phyloP scores from a whole-genome alignment of 1,284 basidiomycete species.

The Psilocybe mexicana region DNA sequence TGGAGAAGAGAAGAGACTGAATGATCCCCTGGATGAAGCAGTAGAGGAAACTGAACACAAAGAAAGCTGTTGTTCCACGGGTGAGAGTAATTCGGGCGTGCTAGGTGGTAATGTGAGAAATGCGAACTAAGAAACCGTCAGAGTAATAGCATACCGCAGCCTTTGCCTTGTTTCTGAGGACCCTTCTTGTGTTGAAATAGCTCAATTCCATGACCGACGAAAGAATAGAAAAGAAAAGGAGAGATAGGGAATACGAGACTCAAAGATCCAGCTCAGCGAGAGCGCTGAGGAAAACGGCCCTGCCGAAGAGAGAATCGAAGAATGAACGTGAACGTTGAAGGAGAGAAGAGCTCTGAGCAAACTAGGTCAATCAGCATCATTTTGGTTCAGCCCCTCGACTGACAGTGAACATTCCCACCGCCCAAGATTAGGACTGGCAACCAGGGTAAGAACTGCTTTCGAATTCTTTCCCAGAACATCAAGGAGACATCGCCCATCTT shows the following conservation, averaged over 20 bases:
- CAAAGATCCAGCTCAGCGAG: conserved; percentile 17
- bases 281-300: conserved; percentile 17
- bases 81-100: conserved; percentile 38
- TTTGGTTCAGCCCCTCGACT: not conserved
- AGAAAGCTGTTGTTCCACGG: conserved; percentile 46
- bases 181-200: conserved; percentile 13
- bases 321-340: conserved; percentile 4
- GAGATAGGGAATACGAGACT: conserved; percentile 3
- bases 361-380: not conserved
- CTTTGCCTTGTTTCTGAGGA: conserved; percentile 16
- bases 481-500: not conserved
- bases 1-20: conserved; percentile 48
- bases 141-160: conserved; percentile 15
- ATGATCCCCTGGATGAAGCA: conserved; percentile 47
- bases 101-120: conserved; percentile 19
- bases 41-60: conserved; percentile 44
- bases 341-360: conserved; percentile 2
- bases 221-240: not conserved
- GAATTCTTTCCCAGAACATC: not conserved
- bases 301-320: conserved; percentile 15
- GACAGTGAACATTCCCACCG: not conserved
- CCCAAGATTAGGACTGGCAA: not conserved
- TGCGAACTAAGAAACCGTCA: not conserved
- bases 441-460: conserved; percentile 2
- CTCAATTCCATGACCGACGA: conserved; percentile 6